Evolutionary conservation across 73 alveolate species (phyloP).

Genomic region (Paramecium pentaurelia): DNA sequence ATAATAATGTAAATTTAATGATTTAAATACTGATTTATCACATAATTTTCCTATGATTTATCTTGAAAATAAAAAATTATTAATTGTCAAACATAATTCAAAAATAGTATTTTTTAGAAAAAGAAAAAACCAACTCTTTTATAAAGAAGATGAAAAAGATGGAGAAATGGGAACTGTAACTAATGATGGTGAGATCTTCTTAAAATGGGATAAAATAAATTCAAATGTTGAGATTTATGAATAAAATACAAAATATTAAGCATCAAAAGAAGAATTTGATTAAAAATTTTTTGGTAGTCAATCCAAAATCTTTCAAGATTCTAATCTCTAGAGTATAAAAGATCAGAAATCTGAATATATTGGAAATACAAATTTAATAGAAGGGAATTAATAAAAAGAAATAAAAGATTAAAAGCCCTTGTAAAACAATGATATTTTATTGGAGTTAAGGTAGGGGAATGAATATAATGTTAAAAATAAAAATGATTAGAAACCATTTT

Average conservation of each 20-base stretch:
- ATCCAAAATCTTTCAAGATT: background rate
- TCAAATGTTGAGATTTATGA: background rate
- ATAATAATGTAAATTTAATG: background rate
- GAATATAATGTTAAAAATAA: too few species aligned
- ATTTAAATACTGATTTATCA: background rate
- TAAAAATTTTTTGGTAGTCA: background rate
- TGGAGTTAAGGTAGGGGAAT: too few species aligned
- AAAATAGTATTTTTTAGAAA: background rate
- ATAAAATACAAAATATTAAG: background rate
- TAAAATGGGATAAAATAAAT: background rate
- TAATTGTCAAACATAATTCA: background rate
- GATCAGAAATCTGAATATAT: too few species aligned
- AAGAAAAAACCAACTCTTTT: background rate
- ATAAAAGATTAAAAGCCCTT: too few species aligned
- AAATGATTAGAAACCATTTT: too few species aligned
- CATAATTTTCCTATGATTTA: background rate
- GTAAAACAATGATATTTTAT: too few species aligned
- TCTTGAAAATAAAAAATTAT: background rate
- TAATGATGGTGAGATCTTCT: background rate
- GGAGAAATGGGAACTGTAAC: background rate
- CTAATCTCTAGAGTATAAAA: too few species aligned
- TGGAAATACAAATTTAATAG: too few species aligned
- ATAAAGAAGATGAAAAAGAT: background rate
- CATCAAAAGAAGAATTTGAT: background rate
- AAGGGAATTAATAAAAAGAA: too few species aligned